Percentiles rank a stretch among this genome's conserved stretches.
phyloP scores from a whole-genome alignment of 371 early-diverging fungal genomes.

The Syncephalastrum sp. region DNA sequence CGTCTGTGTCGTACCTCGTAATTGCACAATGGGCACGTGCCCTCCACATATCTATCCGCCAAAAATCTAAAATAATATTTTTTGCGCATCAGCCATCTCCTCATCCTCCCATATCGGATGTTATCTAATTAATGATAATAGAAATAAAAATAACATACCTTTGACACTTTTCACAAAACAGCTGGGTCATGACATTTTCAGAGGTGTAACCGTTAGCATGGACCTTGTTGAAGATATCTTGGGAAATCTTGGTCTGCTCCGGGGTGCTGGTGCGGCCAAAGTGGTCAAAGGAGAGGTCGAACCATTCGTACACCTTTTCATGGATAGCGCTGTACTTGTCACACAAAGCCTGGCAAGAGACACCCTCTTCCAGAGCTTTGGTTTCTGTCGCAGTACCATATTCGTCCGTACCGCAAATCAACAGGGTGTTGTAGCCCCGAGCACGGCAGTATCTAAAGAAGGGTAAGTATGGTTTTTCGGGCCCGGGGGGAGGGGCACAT shows the following conservation, averaged over 20 bases:
- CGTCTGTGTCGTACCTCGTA: conserved; percentile 60
- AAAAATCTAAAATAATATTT: conserved; percentile 71
- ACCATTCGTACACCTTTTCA: conserved; percentile 94
- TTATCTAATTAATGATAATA: not conserved
- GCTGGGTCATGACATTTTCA: conserved; percentile 84
- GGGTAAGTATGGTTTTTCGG: not conserved
- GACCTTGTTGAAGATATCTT: conserved; percentile 89
- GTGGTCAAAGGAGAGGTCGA: conserved; percentile 93
- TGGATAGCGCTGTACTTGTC: conserved; percentile 96
- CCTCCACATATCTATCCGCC: conserved; percentile 99
- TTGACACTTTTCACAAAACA: conserved; percentile 89
- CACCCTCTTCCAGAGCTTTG: conserved; percentile 93
- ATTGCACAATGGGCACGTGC: conserved; percentile 91
- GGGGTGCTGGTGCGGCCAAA: conserved; percentile 97
- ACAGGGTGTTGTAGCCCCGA: conserved; percentile 91
- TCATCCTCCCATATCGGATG: not conserved
- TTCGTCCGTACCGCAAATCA: conserved; percentile 99
- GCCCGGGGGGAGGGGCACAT: too few relatives aligned
- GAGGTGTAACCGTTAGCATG: conserved; percentile 74
- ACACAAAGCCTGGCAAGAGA: conserved; percentile 92
- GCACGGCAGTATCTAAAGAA: conserved; percentile 79
- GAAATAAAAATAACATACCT: conserved; percentile 47
- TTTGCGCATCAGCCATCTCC: not conserved
- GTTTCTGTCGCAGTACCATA: conserved; percentile 99
- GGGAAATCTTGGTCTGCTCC: conserved; percentile 91